Conservation (phyloP, 2,329 filamentous ascomycete species). For the Ophiocordyceps camponoti-leonardi region DNA sequence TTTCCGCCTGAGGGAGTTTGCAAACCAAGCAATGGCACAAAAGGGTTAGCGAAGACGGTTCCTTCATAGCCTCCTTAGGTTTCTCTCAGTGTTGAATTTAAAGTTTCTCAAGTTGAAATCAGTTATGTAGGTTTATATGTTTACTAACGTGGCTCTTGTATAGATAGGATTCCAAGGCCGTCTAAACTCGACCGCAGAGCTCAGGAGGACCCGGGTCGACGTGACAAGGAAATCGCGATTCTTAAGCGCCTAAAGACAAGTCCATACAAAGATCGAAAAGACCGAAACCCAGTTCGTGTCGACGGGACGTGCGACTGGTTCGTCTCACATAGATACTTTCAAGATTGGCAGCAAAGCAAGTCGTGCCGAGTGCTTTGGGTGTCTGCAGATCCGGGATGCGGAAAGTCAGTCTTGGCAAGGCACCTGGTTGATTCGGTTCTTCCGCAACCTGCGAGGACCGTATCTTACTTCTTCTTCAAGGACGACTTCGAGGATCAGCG, state of each 20-base stretch:
- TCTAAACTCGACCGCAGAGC: too few species aligned
- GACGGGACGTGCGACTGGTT: not conserved
- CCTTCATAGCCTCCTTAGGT: too few species aligned
- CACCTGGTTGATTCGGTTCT: constrained; percentile 16
- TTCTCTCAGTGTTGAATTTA: too few species aligned
- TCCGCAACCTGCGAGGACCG: constrained; percentile 5
- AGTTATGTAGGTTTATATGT: too few species aligned
- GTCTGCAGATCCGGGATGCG: constrained; percentile 25
- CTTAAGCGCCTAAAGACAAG: not conserved
- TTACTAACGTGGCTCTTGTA: not conserved
- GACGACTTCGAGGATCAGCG: constrained; percentile 21
- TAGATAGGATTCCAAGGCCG: too few species aligned
- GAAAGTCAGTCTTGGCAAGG: constrained; percentile 24
- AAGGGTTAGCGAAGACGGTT: not conserved
- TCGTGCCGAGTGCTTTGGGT: constrained; percentile 6
- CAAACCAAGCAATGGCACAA: not conserved
- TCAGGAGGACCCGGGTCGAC: too few species aligned
- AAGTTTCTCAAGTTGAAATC: too few species aligned
- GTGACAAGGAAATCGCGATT: not conserved
- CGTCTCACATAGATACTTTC: not conserved
- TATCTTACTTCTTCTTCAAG: constrained; percentile 28
- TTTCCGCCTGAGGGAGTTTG: not conserved
- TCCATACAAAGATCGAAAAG: not conserved
- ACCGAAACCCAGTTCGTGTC: not conserved
- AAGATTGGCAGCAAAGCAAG: not conserved